Evolutionary conservation across 2,329 filamentous ascomycete species (phyloP), one percentile per base, ranked within the genome.

Genomic region (Teratosphaeria destructans): DNA sequence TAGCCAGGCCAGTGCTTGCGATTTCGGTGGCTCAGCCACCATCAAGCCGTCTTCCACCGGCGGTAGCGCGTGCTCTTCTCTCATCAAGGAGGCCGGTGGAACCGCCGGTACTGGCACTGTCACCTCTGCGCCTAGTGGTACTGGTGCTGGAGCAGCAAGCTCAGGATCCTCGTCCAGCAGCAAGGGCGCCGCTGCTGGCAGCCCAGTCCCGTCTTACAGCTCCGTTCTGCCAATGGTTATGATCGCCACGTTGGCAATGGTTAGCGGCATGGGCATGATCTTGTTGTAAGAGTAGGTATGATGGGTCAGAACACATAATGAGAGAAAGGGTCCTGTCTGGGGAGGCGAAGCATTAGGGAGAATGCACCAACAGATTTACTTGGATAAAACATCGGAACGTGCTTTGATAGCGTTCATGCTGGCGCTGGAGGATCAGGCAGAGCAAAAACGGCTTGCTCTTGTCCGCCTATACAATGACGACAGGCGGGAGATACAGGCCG

Each of bases 11-110:
- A 76, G 76, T 58, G 86, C 89, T 35, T 95, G 89, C 72, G 79
- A 85, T 78, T 92, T 92, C 75, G 77, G 81, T 60, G 87, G 88
- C 67, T 77, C 84, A 67, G 89, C 86, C 55, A 77, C 77, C 60
- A 77, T 81, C 58, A 81, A 81, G 73, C 72, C 78, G 61, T 70
- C 77, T 56, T 68, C 75, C 54, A 76, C 77, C 37, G 75, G 80
- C 14, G 70, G 70, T 35, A 75, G 76, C 32, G 74, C 73, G 59
- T 93, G 89, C 81, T 71, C 75, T 57, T 67, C 74, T 55, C 78
- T 86, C 59, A 76, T 94, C 60, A 75, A 77, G 37, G 79, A 84
- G 64, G 89, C 87, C 60, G 87, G 85, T 67, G 55, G 55, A 32
- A 76, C 82, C 35, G 79, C 78, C 61, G 84, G 83, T 37, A 81